These are phyloP conservation scores for Allium sativum DNA, from an alignment of 106 monocot species.

Conservation along the genomic window DNA sequence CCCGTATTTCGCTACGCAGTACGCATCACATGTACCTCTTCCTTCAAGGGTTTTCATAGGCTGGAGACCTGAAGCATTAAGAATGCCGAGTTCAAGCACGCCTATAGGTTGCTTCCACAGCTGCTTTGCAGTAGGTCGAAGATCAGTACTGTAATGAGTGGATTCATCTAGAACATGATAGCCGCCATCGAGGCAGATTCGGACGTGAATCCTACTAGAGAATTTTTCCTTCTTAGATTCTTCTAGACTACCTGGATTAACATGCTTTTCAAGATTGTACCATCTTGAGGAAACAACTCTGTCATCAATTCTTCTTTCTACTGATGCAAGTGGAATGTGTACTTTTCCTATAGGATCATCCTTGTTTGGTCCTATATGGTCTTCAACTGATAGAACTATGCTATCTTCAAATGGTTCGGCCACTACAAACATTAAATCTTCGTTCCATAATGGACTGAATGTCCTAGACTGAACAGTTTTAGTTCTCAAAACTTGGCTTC, in stretches of 20 bases:
- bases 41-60: constrained; percentile 45
- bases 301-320: constrained; percentile 35
- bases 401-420: constrained; percentile 68
- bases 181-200: constrained; percentile 55
- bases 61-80: constrained; percentile 31
- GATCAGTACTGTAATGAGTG: constrained; percentile 56
- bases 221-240: constrained; percentile 48
- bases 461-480: constrained; percentile 27
- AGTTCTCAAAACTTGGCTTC: constrained; percentile 32
- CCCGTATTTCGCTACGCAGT: constrained; percentile 75
- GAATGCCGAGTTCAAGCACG: constrained; percentile 54
- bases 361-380: constrained; percentile 32
- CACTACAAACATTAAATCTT: constrained; percentile 52
- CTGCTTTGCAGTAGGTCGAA: constrained; percentile 53
- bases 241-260: constrained; percentile 8
- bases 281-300: constrained; percentile 23
- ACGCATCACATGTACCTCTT: constrained; percentile 44
- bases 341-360: constrained; percentile 38
- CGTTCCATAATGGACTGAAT: constrained; percentile 26
- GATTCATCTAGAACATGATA: constrained; percentile 71
- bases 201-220: constrained; percentile 33
- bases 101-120: constrained; percentile 63
- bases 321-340: constrained; percentile 7
- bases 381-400: constrained; percentile 32
- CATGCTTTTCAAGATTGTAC: constrained; percentile 38